phyloP scores from a whole-genome alignment of 75 land plant genomes.

The Pinus tabuliformis region DNA sequence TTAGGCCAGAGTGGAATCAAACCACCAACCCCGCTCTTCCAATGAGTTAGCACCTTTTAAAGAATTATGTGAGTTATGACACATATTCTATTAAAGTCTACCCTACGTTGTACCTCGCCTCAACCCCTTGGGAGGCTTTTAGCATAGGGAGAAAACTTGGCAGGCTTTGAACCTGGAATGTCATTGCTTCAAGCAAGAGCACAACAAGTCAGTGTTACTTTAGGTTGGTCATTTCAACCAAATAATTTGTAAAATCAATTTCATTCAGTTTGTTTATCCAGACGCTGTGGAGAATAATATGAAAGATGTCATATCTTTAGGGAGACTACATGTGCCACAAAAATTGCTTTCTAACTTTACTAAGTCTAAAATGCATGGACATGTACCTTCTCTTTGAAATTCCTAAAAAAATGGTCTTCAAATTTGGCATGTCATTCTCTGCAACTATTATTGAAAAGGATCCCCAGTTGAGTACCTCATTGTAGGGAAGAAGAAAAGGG shows the following conservation, averaged over 20 bases:
- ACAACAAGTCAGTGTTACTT: too few species aligned
- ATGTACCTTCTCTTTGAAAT: conserved; percentile 49
- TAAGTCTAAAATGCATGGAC: conserved; percentile 47
- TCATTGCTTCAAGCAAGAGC: too few species aligned
- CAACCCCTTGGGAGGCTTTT: too few species aligned
- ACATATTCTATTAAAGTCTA: too few species aligned
- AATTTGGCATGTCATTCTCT: conserved; percentile 68
- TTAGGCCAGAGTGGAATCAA: too few species aligned
- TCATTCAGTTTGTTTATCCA: conserved; percentile 66
- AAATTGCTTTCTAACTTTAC: conserved; percentile 62
- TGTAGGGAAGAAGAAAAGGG: conserved; percentile 74
- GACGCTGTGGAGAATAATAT: conserved; percentile 81
- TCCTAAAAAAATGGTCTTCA: conserved; percentile 54
- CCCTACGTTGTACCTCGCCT: too few species aligned
- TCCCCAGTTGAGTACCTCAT: conserved; percentile 71
- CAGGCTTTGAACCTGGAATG: too few species aligned
- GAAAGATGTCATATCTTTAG: conserved; percentile 68
- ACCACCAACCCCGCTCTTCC: too few species aligned
- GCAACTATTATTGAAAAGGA: conserved; percentile 70
- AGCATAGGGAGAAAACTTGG: too few species aligned
- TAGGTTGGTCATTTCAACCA: too few species aligned
- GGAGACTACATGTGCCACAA: conserved; percentile 67
- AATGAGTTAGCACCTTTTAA: too few species aligned
- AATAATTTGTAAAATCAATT: conserved; percentile 6
- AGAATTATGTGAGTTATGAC: too few species aligned